phyloP scores from a whole-genome alignment of 179 eudicot genomes.

The Sideroxylon spinosum region DNA sequence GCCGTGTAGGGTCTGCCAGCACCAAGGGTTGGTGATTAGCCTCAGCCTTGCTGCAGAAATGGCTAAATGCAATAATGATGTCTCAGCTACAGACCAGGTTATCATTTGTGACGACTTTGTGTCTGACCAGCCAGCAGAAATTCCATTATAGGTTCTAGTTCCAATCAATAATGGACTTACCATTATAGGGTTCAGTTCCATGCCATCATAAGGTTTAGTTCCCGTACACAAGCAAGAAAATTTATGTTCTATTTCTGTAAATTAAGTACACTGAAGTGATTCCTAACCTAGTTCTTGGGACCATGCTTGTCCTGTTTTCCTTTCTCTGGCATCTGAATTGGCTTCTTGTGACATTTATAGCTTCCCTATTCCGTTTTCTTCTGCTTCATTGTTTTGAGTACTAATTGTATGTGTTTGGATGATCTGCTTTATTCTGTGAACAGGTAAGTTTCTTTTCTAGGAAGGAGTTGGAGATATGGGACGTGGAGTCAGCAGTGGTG shows the following conservation, averaged over 20 bases:
- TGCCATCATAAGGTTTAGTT: too few relatives aligned
- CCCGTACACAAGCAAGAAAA: neutral
- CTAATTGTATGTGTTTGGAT: neutral
- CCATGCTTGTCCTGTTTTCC: neutral
- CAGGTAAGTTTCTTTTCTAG: constrained; percentile 14
- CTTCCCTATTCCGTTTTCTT: neutral
- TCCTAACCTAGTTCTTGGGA: neutral
- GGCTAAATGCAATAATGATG: neutral
- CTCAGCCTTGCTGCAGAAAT: too few relatives aligned
- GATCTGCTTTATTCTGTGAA: neutral
- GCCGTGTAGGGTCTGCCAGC: neutral
- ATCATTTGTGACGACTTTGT: neutral
- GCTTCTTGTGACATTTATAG: neutral
- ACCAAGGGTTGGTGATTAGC: neutral
- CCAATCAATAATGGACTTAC: neutral
- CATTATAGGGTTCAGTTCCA: too few relatives aligned
- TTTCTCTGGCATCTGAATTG: neutral
- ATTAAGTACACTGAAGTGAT: neutral
- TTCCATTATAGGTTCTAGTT: neutral
- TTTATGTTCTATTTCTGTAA: neutral
- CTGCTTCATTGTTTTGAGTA: neutral
- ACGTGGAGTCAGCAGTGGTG: constrained; percentile 76
- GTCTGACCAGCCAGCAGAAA: neutral
- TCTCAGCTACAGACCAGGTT: constrained; percentile 2
- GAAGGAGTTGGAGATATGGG: constrained; percentile 35